Evolutionary conservation across 805 yeast genomes (phyloP).

Genomic region (Dipodascus geniculatus): DNA sequence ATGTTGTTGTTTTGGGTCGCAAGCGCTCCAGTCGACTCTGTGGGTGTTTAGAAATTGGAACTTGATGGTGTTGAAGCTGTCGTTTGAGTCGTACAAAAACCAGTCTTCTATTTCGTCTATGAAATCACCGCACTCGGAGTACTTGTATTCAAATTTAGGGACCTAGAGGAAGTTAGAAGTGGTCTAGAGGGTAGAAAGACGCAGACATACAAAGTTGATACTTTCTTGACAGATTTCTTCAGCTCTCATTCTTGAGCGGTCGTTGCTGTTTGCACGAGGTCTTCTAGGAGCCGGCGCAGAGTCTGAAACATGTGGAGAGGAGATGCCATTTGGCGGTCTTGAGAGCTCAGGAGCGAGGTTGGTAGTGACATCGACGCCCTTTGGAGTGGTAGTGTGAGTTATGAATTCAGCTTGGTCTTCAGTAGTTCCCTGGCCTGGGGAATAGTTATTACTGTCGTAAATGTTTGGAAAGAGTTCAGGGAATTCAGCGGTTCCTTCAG

Average conservation of each 20-base stretch:
- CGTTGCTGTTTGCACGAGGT: slow-evolving; percentile 3
- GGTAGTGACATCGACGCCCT: background rate
- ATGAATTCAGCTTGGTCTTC: background rate
- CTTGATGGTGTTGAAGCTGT: slow-evolving; percentile 10
- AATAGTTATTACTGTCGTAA: background rate
- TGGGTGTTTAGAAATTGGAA: slow-evolving; percentile 6
- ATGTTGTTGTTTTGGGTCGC: background rate
- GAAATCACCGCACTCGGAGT: slow-evolving; percentile 28
- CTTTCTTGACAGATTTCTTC: slow-evolving; percentile 3
- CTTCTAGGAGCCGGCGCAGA: background rate
- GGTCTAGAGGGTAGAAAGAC: background rate
- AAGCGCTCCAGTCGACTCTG: background rate
- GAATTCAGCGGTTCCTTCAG: background rate
- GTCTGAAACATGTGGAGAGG: background rate
- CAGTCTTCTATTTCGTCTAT: slow-evolving; percentile 36
- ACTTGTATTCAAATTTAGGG: slow-evolving; percentile 36
- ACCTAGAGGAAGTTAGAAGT: slow-evolving; percentile 15
- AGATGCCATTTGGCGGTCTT: background rate
- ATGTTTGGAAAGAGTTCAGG: background rate
- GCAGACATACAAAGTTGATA: background rate
- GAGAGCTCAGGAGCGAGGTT: background rate
- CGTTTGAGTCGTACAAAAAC: slow-evolving; percentile 27
- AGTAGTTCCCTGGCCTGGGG: background rate
- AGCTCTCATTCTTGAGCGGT: slow-evolving; percentile 7
- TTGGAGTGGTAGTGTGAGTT: background rate